Evolutionary conservation across 331 rosid species (phyloP).

Genomic region (Quercus tomentella): DNA sequence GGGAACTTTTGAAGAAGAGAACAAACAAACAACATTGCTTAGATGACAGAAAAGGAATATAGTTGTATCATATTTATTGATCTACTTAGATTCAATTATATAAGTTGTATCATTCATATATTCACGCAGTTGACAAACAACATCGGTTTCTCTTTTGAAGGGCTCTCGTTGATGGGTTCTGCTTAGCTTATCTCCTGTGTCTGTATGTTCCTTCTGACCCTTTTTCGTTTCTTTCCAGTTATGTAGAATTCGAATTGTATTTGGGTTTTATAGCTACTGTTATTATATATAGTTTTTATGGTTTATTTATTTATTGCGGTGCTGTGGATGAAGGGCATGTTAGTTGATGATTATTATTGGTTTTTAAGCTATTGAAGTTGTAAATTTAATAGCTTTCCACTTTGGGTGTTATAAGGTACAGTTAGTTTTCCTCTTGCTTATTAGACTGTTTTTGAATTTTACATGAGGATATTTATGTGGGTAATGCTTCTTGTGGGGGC

Average conservation of each 20-base stretch:
- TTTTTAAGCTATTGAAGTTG: not conserved
- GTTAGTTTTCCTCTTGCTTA: not conserved
- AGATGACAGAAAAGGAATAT: too few species aligned
- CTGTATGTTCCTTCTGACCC: not conserved
- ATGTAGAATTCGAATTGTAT: not conserved
- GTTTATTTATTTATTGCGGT: not conserved
- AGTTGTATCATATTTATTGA: too few species aligned
- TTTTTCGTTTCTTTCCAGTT: not conserved
- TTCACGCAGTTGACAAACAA: not conserved
- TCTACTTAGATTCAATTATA: too few species aligned
- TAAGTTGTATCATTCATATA: too few species aligned
- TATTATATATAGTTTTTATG: not conserved
- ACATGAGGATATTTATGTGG: not conserved
- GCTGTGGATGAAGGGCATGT: not conserved
- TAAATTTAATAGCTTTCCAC: not conserved
- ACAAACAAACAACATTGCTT: not conserved
- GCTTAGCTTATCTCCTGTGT: not conserved
- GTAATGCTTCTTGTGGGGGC: not conserved
- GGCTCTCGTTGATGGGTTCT: not conserved
- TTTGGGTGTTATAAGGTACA: not conserved
- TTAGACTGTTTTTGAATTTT: not conserved
- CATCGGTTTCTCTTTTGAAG: not conserved
- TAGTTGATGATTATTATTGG: not conserved
- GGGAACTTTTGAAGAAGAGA: not conserved
- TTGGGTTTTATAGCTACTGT: not conserved